Base-by-base conservation (phyloP, 148 eudicot genomes). In the Spergularia marina region DNA sequence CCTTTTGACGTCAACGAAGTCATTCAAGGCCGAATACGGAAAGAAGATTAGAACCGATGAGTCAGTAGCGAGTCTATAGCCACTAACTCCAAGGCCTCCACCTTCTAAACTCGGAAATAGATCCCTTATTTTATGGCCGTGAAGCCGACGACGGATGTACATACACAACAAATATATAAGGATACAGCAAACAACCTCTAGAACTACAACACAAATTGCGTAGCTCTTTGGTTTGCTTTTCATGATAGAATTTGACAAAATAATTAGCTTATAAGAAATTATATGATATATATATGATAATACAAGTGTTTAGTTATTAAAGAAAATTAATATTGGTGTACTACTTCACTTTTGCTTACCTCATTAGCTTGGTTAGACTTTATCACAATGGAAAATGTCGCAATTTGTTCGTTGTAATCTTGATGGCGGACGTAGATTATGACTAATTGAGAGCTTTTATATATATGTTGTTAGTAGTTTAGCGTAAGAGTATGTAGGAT, bases 1-100 rank as follows among this genome's bases (percentile, higher is more conserved):
- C 67, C 15, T 67, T 59, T 4, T 82, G 78, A n/a, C 71, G 30
- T 83, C 76, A 75, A 83, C 84, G 39, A 85, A 87, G 21, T 80
- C 88, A 74, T 83, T 87, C 54, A 86, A 79, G 34, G 57, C 62
- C 7, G 80, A 68, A 25, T 64, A 66, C 11, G 81, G 78, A 13
- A 72, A 62, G 71, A 83, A 81, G 21, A 79, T 59, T 21, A 82
- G 10, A 30, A 81, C 59, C 5, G 56, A 34, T 44, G 77, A 25
- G 75, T 71, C 14, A 15, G 12, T 12, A 10, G 16, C 49, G 13
- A 51, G 57, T 36, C 53, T 66, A 16, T 34, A 47, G 25, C 56
- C 73, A 12, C 62, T 14, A 30, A 5, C 21, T n/a, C 54, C 23
- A 16, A 11, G 5, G 15, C 14, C 51, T 23, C 12, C n/a, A 6